A percentile compares a stretch with the other conserved stretches of the same genome.
These are phyloP conservation scores for Hemileccinum rubropunctum DNA, from an alignment of 768 basidiomycete species.

Conservation along the genomic window DNA sequence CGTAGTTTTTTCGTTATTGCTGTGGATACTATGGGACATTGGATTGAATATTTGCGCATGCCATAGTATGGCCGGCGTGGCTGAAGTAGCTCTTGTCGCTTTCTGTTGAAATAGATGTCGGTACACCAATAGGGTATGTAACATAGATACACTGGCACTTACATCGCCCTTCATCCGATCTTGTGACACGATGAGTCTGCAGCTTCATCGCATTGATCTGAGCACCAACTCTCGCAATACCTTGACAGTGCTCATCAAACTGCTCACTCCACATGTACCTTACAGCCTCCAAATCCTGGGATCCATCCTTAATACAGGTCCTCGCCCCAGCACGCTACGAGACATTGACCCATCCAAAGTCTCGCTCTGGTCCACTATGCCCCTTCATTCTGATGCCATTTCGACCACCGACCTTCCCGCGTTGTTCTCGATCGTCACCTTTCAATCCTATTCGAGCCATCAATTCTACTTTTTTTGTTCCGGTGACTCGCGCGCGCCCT, in stretches of 20 bases:
- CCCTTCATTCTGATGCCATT: neutral
- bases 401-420: neutral
- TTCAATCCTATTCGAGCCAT: constrained; percentile 8
- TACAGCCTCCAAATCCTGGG: constrained; percentile 17
- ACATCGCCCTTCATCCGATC: too few species aligned
- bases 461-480: constrained; percentile 21
- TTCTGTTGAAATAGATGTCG: too few species aligned
- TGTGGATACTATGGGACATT: neutral
- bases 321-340: constrained; percentile 10
- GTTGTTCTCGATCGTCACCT: constrained; percentile 20
- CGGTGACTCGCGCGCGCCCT: neutral
- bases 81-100: too few species aligned
- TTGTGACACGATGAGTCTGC: neutral
- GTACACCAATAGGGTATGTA: too few species aligned
- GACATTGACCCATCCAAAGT: constrained; percentile 15
- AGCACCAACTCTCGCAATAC: neutral
- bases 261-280: constrained; percentile 15
- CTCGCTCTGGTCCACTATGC: constrained; percentile 20
- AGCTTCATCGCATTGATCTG: constrained; percentile 13
- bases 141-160: too few species aligned
- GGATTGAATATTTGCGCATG: neutral
- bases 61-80: too few species aligned
- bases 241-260: constrained; percentile 4
- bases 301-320: constrained; percentile 15
- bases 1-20: too few species aligned